Base-by-base conservation (phyloP, 148 eudicot species). In the Cornus florida region DNA sequence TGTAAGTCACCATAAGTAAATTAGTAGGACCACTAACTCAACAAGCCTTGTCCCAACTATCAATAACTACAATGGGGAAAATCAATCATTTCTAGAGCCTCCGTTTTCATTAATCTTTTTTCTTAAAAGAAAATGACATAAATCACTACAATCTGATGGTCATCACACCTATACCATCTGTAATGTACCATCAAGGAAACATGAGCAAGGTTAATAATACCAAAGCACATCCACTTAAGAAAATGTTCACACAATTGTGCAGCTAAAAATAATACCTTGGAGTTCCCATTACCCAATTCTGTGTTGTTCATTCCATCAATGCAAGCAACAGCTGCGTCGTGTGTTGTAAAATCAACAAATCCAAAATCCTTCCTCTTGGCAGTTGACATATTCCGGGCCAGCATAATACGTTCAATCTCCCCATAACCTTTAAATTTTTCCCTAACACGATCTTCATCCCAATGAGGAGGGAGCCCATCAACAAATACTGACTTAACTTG, bases 361-460 rank as follows among this genome's bases (percentile, higher is more conserved):
- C 97, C 98, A 87, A 88, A 94, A 91, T 94, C 98, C 83, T 84
- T 92, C 69, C 98, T 82, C 91, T 92, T 94, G 66, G 98, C 97
- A 56, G 91, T 73, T 72, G 97, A 80, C 94, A 94, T 89, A 74
- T 94, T 92, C 10, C 97, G 86, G 67, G 98, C 97, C 66, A 94
- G 85, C 24, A 83, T 88, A 73, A 94, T 84, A 39, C 91, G 87
- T 60, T 86, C 92, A 80, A 94, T 94, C 77, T 88, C 94, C 72
- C 98, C 98, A 87, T 88, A 92, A 73, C 59, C 19, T 82, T 88
- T 89, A 41, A 92, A 84, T 64, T 84, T 83, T 79, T 88, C 90
- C 82, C 93, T 85, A 72, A 94, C 97, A 79, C 79, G 88, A 38
- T 92, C 94, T 82, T 94, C 98, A 79, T 88, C 91, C 98, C 96